Evolutionary conservation across 345 rosid genomes (phyloP), one percentile per base, ranked within the genome.

Genomic region (Erucastrum elatum): DNA sequence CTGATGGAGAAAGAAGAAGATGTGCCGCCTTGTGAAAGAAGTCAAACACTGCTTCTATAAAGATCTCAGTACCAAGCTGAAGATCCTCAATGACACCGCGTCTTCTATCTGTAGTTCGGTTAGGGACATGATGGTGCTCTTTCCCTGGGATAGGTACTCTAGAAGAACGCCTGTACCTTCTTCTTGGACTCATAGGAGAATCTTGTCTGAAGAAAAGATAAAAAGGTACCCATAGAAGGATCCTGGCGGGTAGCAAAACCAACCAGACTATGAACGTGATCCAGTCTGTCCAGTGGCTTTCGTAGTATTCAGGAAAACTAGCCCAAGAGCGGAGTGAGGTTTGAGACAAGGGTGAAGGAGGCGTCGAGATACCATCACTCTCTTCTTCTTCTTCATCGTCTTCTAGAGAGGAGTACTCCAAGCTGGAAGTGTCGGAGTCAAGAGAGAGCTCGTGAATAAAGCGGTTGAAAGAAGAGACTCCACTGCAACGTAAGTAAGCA

Each of bases 11-110:
- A 78, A 95, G 87, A 79, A 93, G 80, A 79, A 80, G 85, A 76
- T 88, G 89, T 3, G 88, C 90, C 15, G 93, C 87, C 83, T 89
- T 88, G 82, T 88, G 97, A 75, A 93, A 86, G 73, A 86, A 74
- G 59, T 90, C 94, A 72, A 95, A 95, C 49, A 93, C 65, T 70
- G 84, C 74, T 72, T 93, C 99, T 55, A 91, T 93, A 79, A 76
- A 78, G 49, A 95, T 88, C 86, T 95, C 98, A 51, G 88, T 92
- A 15, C 82, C 93, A 60, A 95, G 85, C 83, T 95, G 97, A 88
- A 93, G 97, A 84, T 93, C 99, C 99, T 95, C 99, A 77, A 95
- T 83, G 81, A 93, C 91, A 68, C 99, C 97, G 6, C 99, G 97
- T 84, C 99, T 90, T 85, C 84, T 86, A 77, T 93, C 99, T 53